phyloP scores from a whole-genome alignment of 2,329 filamentous ascomycete genomes.

The Drechslerella coelobrocha region DNA sequence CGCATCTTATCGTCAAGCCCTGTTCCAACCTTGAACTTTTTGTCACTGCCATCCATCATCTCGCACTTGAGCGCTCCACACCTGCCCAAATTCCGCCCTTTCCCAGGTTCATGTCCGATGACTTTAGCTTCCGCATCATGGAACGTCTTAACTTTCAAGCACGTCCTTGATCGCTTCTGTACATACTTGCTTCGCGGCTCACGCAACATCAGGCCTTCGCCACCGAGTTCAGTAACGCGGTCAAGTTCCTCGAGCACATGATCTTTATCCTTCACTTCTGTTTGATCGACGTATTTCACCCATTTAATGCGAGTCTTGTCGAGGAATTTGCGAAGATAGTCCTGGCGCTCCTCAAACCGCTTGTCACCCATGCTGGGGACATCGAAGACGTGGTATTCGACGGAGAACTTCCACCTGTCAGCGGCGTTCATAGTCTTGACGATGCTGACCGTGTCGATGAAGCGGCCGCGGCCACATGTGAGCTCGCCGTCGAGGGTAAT shows the following conservation, averaged over 20 bases:
- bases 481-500: slow-evolving; percentile 55
- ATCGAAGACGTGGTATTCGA: slow-evolving; percentile 55
- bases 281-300: slow-evolving; percentile 54
- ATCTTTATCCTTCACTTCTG: slow-evolving; percentile 43
- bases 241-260: slow-evolving; percentile 53
- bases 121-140: slow-evolving; percentile 55
- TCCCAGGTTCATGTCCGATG: slow-evolving; percentile 53
- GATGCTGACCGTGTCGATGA: slow-evolving; percentile 55
- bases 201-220: slow-evolving; percentile 55
- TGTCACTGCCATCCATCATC: slow-evolving; percentile 54
- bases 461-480: slow-evolving; percentile 53
- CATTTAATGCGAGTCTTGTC: slow-evolving; percentile 51
- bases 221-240: slow-evolving; percentile 48
- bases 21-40: slow-evolving; percentile 54
- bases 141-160: slow-evolving; percentile 55
- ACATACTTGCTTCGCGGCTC: slow-evolving; percentile 53
- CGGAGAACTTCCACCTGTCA: slow-evolving; percentile 54
- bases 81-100: slow-evolving; percentile 53
- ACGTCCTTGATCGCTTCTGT: slow-evolving; percentile 52
- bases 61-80: slow-evolving; percentile 54
- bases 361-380: slow-evolving; percentile 51
- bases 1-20: slow-evolving; percentile 54
- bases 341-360: slow-evolving; percentile 53
- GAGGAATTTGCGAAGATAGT: slow-evolving; percentile 48
- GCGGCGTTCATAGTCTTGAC: slow-evolving; percentile 53